A percentile compares a stretch with the other conserved stretches of the same genome.
These are phyloP conservation scores for Aspergillus sclerotiicarbonarius DNA, from an alignment of 495 filamentous ascomycete genomes.

Conservation along the genomic window DNA sequence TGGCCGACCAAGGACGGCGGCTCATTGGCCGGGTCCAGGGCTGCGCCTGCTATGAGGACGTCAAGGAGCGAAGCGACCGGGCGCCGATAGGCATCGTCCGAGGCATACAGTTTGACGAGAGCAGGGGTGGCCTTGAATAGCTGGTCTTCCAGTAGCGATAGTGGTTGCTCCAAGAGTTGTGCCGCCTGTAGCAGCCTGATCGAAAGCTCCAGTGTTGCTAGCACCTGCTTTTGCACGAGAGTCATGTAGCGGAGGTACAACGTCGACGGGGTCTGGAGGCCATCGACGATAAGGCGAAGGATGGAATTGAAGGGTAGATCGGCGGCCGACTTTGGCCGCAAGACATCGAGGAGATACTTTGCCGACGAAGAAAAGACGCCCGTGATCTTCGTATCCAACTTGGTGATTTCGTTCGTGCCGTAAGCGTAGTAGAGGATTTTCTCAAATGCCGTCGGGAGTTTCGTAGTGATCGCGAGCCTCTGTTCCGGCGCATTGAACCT, in stretches of 20 bases:
- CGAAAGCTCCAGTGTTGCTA: slow-evolving; percentile 61
- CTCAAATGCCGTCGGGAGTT: slow-evolving; percentile 65
- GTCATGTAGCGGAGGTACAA: slow-evolving; percentile 58
- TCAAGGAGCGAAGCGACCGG: slow-evolving; percentile 69
- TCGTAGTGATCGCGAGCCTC: slow-evolving; percentile 57
- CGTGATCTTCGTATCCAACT: slow-evolving; percentile 57
- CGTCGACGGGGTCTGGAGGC: slow-evolving; percentile 60
- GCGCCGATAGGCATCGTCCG: slow-evolving; percentile 62
- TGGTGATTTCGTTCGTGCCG: slow-evolving; percentile 61
- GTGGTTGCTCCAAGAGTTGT: slow-evolving; percentile 57
- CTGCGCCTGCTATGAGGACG: slow-evolving; percentile 67
- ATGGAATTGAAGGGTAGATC: slow-evolving; percentile 77
- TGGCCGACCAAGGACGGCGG: slow-evolving; percentile 89
- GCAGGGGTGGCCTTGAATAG: slow-evolving; percentile 75
- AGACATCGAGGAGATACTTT: slow-evolving; percentile 69
- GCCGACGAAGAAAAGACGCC: slow-evolving; percentile 66
- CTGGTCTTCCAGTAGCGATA: slow-evolving; percentile 67
- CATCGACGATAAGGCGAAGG: slow-evolving; percentile 65
- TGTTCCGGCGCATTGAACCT: slow-evolving; percentile 68
- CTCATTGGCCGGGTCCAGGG: slow-evolving; percentile 58
- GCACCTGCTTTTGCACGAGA: slow-evolving; percentile 61
- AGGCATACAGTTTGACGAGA: slow-evolving; percentile 73
- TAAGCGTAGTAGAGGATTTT: slow-evolving; percentile 69
- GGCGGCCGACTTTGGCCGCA: slow-evolving; percentile 65
- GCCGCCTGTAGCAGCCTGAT: slow-evolving; percentile 68